Percentiles rank a stretch among this genome's conserved stretches.
These are phyloP conservation scores for Phoenix roebelenii DNA, from an alignment of 176 grass and related monocot species.

Conservation along the genomic window DNA sequence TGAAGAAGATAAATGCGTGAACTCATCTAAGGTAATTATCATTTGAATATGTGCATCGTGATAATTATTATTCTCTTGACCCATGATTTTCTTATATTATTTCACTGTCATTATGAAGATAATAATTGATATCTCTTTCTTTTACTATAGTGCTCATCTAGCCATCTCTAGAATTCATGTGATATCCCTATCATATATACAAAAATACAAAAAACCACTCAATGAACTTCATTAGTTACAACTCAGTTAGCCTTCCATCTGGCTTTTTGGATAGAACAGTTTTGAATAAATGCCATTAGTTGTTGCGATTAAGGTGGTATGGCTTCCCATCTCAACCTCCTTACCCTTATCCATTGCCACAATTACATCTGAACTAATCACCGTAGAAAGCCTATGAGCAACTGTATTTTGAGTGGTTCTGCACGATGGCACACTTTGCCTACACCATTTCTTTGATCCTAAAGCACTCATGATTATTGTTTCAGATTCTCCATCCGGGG, in stretches of 20 bases:
- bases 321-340: conserved; percentile 32
- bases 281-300: conserved; percentile 36
- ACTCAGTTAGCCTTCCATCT: conserved; percentile 29
- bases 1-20: too few relatives aligned
- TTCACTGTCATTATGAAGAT: too few relatives aligned
- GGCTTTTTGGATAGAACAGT: conserved; percentile 28
- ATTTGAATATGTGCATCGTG: too few relatives aligned
- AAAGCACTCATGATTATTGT: conserved; percentile 31
- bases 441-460: neutral
- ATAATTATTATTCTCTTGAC: too few relatives aligned
- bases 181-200: too few relatives aligned
- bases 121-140: too few relatives aligned
- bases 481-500: conserved; percentile 44
- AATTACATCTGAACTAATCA: conserved; percentile 31
- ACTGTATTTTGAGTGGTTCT: conserved; percentile 44
- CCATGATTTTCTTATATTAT: too few relatives aligned
- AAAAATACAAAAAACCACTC: too few relatives aligned
- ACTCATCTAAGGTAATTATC: too few relatives aligned
- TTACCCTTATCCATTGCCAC: conserved; percentile 41
- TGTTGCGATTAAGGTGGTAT: conserved; percentile 17
- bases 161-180: too few relatives aligned
- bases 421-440: conserved; percentile 1
- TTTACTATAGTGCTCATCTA: too few relatives aligned
- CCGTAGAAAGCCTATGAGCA: conserved; percentile 43
- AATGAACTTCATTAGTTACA: too few relatives aligned